Conservation (phyloP, 75 land plant genomes). For the Sequoiadendron giganteum region DNA sequence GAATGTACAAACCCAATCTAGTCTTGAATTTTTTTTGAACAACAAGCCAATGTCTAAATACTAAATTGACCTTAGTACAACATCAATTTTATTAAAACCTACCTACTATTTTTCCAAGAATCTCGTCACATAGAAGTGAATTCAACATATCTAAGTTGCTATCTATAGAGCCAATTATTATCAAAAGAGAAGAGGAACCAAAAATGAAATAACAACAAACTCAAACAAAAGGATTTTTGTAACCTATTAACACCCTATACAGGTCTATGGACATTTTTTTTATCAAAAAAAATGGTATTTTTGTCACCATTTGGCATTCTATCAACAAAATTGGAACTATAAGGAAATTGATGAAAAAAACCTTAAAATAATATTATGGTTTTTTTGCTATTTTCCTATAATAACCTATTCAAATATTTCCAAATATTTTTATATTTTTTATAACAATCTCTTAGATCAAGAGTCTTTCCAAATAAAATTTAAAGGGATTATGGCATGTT, state of each 20-base stretch:
- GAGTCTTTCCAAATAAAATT: too few relatives aligned
- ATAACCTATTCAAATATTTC: too few relatives aligned
- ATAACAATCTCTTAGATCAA: too few relatives aligned
- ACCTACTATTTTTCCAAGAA: conserved; percentile 52
- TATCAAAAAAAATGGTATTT: not conserved
- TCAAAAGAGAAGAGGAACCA: not conserved
- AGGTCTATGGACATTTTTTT: not conserved
- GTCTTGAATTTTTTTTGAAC: conserved; percentile 48
- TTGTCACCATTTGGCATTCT: not conserved
- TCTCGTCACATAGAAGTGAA: conserved; percentile 61
- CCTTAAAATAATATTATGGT: not conserved
- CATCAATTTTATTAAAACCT: conserved; percentile 36
- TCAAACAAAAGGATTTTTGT: not conserved
- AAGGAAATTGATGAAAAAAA: too few relatives aligned
- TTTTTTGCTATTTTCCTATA: not conserved
- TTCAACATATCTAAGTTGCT: conserved; percentile 32
- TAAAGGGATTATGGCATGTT: too few relatives aligned
- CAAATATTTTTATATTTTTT: too few relatives aligned
- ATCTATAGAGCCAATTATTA: not conserved
- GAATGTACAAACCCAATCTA: conserved; percentile 43
- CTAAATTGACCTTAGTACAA: conserved; percentile 42
- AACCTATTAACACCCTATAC: not conserved
- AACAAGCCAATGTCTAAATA: conserved; percentile 61
- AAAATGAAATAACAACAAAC: not conserved
- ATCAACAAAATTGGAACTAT: not conserved